Base-by-base conservation (phyloP, 257 asterid genomes). In the Eustoma russellianum region DNA sequence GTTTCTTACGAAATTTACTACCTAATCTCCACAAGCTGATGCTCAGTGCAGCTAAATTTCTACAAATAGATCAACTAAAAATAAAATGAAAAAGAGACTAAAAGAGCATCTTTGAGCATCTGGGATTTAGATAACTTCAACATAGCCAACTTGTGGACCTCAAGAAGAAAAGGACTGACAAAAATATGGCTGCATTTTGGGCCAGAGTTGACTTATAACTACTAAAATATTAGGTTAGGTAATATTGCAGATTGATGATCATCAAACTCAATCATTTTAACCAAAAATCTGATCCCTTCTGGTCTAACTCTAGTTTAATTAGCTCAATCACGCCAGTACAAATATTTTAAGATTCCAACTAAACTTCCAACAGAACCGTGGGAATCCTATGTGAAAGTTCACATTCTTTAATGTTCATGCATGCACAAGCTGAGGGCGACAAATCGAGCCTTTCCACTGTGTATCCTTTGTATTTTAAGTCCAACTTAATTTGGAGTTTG, bases 321-420 rank as follows among this genome's bases (percentile, higher is more conserved):
- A 24, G 2, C 3, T 1, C 3, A 9, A 11, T 14, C 43, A 40
- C 5, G 50, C 46, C 60, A 12, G 33, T 7, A 34, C 16, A 38
- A 49, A 9, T 43, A 28, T 30, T 59, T n/a, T 6, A 41, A 17
- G 1, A 45, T 35, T 46, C 62, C 75, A 76, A 74, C 82, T 48
- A 74, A 74, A 60, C 77, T 61, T 63, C 30, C 75, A 74, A 68
- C 80, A 34, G 47, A 66, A 53, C 72, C 48, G 61, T 52, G 49
- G 74, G 86, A 70, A 79, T 77, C 82, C 77, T 48, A 74, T 63
- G 83, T 50, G 48, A 41, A 16, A 33, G 46, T 41, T 15, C 7
- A n/a, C 48, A 45, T 43, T 50, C 40, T 15, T 49, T 24, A 24
- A 24, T 24, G 30, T 24, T 24, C 3, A 24, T 24, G 30, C 30